A percentile compares a stretch with the other conserved stretches of the same genome.
phyloP scores from a whole-genome alignment of 2,329 filamentous ascomycete genomes.

The Hymenoscyphus fructigenus region DNA sequence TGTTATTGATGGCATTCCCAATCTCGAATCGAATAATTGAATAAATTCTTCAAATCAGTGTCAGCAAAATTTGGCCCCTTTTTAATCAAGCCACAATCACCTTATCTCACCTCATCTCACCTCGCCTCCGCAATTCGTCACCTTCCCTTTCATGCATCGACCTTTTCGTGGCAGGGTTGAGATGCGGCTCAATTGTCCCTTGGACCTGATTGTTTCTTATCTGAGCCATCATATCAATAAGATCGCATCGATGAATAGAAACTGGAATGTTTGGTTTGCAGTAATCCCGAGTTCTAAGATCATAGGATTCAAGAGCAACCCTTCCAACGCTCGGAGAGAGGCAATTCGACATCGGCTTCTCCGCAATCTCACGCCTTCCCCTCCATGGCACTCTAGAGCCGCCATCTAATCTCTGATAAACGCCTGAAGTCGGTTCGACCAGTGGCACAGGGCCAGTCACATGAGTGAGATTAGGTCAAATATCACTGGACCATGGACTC shows the following conservation, averaged over 20 bases:
- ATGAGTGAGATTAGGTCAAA: background rate
- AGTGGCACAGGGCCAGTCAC: background rate
- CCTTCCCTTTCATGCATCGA: background rate
- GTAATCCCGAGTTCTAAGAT: background rate
- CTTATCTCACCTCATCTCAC: background rate
- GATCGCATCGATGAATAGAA: background rate
- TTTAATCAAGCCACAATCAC: background rate
- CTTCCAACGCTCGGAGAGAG: background rate
- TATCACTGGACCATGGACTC: background rate
- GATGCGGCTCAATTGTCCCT: background rate
- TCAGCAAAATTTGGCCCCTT: background rate
- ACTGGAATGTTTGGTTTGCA: background rate
- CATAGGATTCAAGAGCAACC: background rate
- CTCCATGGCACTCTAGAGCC: background rate
- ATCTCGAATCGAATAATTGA: background rate
- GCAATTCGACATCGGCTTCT: background rate
- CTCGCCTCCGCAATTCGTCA: background rate
- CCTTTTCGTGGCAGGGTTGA: background rate
- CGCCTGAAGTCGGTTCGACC: background rate
- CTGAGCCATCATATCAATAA: slow-evolving; percentile 1
- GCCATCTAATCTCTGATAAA: background rate
- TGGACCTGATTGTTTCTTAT: background rate
- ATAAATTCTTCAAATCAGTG: background rate
- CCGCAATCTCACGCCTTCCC: background rate
- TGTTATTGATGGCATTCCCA: background rate